Base-by-base conservation (phyloP, 1,284 basidiomycete species). In the Dichomitus squalens region DNA sequence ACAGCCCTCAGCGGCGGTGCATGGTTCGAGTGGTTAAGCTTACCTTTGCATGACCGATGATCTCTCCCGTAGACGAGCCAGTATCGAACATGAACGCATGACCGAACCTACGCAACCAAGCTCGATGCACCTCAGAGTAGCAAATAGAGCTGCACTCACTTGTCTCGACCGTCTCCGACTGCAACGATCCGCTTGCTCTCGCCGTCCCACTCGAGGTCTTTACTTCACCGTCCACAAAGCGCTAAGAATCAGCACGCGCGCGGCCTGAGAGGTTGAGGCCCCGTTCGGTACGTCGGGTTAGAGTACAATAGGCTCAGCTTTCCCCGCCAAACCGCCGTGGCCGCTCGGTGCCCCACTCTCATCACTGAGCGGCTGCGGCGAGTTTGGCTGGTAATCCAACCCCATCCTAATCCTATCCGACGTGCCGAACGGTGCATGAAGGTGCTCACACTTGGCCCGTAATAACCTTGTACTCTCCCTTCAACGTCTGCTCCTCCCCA, bases 151-250 rank as follows among this genome's bases (percentile, higher is more conserved):
- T 11, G 31, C 20, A 73, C 85, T 62, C 59, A 94, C 88, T 88
- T 92, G 69, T 96, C 96, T 61, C 88, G 84, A 39, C 96, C 96
- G 61, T 98, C 94, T 48, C 97, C 97, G n/a, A 95, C 96, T 16
- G 90, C 95, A 49, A 98, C 91, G 64, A 99, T 90, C 14, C 97
- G 85, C 74, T 98, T 97, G 69, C 92, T 93, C 73, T 99, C 97
- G 3, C 91, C 92, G 69, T 99, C 97, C 95, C 96, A 98, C 20
- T 90, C 89, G 5, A 99, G 82, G 74, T 99, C 97, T 67, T 95
- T 96, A 67, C 91, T 92, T 61, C 59, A 64, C 16, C 14, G 35
- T 46, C 18, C 52, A 43, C 27, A 34, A 23, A 57, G 20, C 33
- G 25, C 14, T 11, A n/a, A 31, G 34, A 12, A 29, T 11, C 5